Base-by-base conservation (phyloP, 345 rosid species). In the Reutealis trisperma region DNA sequence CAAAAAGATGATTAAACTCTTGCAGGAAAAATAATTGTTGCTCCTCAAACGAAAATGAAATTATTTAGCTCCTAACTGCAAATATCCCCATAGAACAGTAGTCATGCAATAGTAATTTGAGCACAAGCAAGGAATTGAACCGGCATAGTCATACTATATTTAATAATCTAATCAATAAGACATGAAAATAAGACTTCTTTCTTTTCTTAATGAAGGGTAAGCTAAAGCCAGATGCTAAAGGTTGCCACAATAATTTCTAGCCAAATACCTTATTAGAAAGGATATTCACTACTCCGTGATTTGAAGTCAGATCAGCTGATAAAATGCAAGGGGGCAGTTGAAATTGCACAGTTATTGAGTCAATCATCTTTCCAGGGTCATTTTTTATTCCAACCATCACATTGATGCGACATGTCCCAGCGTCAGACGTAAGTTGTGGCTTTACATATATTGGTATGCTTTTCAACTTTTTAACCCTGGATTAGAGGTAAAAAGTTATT, bases 381-480 rank as follows among this genome's bases (percentile, higher is more conserved):
- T 88, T 91, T 84, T 90, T 85, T 52, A 92, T 79, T 63, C 99
- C 99, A 68, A 96, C 91, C 88, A 93, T 75, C 75, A 92, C 83
- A 47, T 89, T 92, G 55, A 93, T 41, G 47, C 93, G 94, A 63
- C 95, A 89, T 63, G 89, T 81, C 64, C 95, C 99, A 1, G 87
- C 87, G 74, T 90, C 90, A 19, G 97, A 90, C 66, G 94, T 89
- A 68, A 96, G 78, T 83, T 93, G 99, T 63, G 98, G 99, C 86
- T 92, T 96, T 59, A 96, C 89, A 68, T 96, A 96, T 61, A 93
- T 52, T 30, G 97, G 99, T 37, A 86, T 86, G 73, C 84, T 88
- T 89, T 92, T 96, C 85, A 96, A 90, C 81, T 89, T 93, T 84
- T 81, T 92, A 81, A 93, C 93, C 84, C 98, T 95, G 83, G 63